Evolutionary conservation across 257 asterid species (phyloP), one percentile per base, ranked within the genome.

Genomic region (Ilex aquifolium): DNA sequence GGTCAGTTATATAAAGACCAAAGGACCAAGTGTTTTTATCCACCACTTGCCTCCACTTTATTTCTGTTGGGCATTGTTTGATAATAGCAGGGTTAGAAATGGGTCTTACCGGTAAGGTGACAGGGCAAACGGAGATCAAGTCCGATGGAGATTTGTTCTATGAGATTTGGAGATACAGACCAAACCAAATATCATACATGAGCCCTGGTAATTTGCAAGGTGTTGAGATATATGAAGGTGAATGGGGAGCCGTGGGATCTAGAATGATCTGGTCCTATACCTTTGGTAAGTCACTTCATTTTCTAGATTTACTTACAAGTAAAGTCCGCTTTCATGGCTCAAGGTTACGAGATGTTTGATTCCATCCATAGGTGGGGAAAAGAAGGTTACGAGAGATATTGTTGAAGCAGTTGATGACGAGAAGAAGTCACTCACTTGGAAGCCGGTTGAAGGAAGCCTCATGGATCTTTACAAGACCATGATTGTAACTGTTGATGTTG

Each of bases 371-470:
- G 83, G 76, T 13, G 85, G 83, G 17, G 72, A 79, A 57, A 57
- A 71, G 8, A 53, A 65, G 5, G 75, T 72, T 31, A 76, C 80
- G 0, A 77, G 76, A 63, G 70, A 77, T 60, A 59, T 72, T 40
- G 72, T 82, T 13, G 79, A 79, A 56, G 80, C 74, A 3, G 56
- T 74, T 5, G 81, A 74, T 7, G 83, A 74, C 27, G 78, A 58
- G 57, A 78, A 82, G 15, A 75, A 76, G 59, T 71, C 81, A 17
- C 49, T 76, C 44, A 69, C 66, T 6, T 71, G 60, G 68, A 76
- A 67, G 64, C 61, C 78, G 63, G 59, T 74, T 6, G 82, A 69
- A 65, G 88, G 88, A 44, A 83, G 79, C 67, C 59, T 77, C 2
- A 7, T 79, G 80, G 78, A 79, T 65, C 12, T 65, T 5, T 82